These are phyloP conservation scores for Avicennia marina DNA, from an alignment of 257 asterid species.

Conservation along the genomic window DNA sequence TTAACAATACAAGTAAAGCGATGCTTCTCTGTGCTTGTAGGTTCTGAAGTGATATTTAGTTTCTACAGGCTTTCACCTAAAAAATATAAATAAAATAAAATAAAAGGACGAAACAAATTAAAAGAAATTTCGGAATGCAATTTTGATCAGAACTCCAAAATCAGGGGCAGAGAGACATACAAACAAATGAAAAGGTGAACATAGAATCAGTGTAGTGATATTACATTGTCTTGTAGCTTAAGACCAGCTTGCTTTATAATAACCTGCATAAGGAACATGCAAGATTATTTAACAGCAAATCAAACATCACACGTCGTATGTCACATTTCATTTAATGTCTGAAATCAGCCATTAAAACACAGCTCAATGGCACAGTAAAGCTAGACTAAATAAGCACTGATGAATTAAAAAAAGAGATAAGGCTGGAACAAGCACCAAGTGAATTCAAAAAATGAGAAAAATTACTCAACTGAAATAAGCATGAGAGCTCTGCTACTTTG, in stretches of 20 bases:
- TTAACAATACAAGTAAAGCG: not conserved
- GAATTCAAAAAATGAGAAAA: conserved; percentile 16
- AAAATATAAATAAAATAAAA: too few relatives aligned
- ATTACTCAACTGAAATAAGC: conserved; percentile 84
- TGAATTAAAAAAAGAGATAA: not conserved
- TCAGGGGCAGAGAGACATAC: conserved; percentile 8
- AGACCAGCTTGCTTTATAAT: conserved; percentile 92
- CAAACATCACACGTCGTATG: not conserved
- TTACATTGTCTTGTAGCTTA: conserved; percentile 90
- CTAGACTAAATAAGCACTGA: not conserved
- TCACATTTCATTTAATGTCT: not conserved
- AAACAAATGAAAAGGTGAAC: conserved; percentile 12
- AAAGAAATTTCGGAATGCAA: conserved; percentile 2
- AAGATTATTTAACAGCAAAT: conserved; percentile 9
- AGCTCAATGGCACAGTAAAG: conserved; percentile 10
- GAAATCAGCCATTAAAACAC: not conserved
- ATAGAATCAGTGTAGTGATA: conserved; percentile 5
- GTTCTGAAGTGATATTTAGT: not conserved
- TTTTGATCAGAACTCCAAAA: too few relatives aligned
- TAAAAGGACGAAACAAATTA: not conserved
- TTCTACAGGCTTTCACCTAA: conserved; percentile 5
- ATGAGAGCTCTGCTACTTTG: conserved; percentile 81
- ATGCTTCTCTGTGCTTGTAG: not conserved
- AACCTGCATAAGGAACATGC: conserved; percentile 46
- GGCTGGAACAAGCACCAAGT: conserved; percentile 10